Base-by-base conservation (phyloP, 768 basidiomycete species). In the Serendipita sp. region DNA sequence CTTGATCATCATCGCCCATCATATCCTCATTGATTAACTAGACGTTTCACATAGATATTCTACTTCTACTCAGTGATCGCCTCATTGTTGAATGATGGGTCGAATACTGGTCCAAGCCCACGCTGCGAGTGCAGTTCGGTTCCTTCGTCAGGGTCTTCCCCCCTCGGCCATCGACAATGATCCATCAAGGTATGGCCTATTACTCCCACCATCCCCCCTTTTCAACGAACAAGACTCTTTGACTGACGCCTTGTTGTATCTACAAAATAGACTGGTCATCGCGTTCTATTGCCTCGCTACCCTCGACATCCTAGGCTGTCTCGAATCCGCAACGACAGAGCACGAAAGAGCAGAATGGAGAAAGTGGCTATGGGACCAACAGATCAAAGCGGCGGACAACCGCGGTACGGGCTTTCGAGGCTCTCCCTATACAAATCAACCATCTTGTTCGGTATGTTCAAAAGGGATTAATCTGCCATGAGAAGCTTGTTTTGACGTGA, bases 281-380 rank as follows among this genome's bases (percentile, higher is more conserved):
- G 84, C 79, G 17, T 97, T 92, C 75, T 99, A 98, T 71, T 91
- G 88, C 67, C 74, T 98, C 20, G 86, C 91, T 0, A 79, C 82
- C 0, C 75, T 99, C 38, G 94, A 97, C 68, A 73, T 98, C 31
- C 77, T 92, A 9, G 82, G 78, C 2, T 70, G 74, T 0, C 65
- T 86, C 1, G 69, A 77, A 3, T 66, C 66, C 3, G 80, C 80
- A 66, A 78, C 77, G 1, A 77, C 70, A 7, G 70, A 75, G 4
- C 67, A 70, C 16, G 83, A 92, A 66, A 79, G 80, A n/a, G 72
- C 79, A 43, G 71, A 70, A 0, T 95, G 88, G 86, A 75, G 74
- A 51, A 76, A 82, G 62, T 97, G 94, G 94, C 80, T 98, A 53
- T 99, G 94, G 90, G 79, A 77, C 22, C 85, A 93, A 70, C 89